Evolutionary conservation across 352 stramenopile genomes (phyloP), one percentile per base, ranked within the genome.

Genomic region (Pythium sp.): DNA sequence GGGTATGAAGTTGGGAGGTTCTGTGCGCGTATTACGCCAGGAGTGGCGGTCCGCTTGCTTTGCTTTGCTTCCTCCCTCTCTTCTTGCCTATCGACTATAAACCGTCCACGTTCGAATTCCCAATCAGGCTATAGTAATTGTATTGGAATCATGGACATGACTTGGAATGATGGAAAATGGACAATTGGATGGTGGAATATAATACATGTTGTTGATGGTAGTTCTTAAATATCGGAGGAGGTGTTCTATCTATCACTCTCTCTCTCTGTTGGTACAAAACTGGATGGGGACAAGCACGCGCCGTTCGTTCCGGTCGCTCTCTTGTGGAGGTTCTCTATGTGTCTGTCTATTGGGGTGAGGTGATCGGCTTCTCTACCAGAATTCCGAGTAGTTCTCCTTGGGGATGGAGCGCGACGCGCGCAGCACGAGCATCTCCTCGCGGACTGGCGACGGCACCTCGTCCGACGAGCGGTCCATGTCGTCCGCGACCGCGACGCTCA

Each of bases 371-470:
- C 36, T 36, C 34, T 69, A 79, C 86, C 86, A 94, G 61, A 92
- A 87, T 71, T 92, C 81, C 65, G 86, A 92, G 64, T 87, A 79
- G 74, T 94, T 94, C 53, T 87, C 76, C 28, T 73, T 69, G 22
- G 86, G 86, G 59, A 94, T 91, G 47, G 85, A 70, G 22, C 86
- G 82, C 24, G 81, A 91, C 28, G 86, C 86, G 36, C 82, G 82
- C 49, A 94, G 72, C 47, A 92, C 79, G 56, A 94, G 83, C 84
- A 94, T 91, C 58, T 94, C 86, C 69, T 90, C 84, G 26, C 79
- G 81, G 47, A 85, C 73, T 8, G 84, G 81, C 22, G 82, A 73
- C n/a, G 76, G 67, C 18, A 91, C 47, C 1, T 72, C 73, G 18
- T 79, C 73, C 28, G 77, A 76, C 18, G 76, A 78, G 54, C 86